Evolutionary conservation across 2,329 filamentous ascomycete species (phyloP).

Genomic region (Chaetomium strumarium): DNA sequence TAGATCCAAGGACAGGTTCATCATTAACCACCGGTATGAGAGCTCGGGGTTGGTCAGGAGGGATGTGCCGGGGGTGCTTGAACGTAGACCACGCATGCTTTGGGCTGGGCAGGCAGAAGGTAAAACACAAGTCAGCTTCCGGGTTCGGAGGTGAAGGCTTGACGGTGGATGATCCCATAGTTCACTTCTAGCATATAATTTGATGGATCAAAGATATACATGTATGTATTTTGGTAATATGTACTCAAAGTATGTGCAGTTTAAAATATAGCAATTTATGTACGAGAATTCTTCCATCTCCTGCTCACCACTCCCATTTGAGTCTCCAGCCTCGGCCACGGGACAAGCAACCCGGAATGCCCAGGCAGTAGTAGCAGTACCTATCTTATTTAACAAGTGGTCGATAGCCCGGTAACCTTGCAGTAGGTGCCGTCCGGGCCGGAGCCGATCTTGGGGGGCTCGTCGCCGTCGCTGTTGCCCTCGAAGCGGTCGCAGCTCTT

Average conservation of each 20-base stretch:
- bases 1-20: no score
- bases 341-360: background rate
- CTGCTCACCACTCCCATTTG: background rate
- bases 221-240: no score
- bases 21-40: no score
- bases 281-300: background rate
- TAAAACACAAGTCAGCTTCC: background rate
- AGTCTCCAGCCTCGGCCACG: background rate
- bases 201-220: no score
- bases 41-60: no score
- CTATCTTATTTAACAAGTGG: constrained; percentile 3
- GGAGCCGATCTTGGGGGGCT: constrained; percentile 12
- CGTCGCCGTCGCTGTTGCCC: constrained; percentile 9
- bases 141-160: background rate
- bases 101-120: background rate
- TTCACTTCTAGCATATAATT: no score
- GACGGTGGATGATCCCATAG: no score
- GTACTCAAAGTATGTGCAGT: background rate
- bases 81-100: background rate
- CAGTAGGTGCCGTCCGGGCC: constrained; percentile 11
- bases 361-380: no score
- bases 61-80: no score
- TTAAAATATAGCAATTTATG: background rate
- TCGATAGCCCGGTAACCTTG: background rate
- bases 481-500: constrained; percentile 9